phyloP scores from a whole-genome alignment of 108 stramenopile species.

The Cyclotella choctawhatcheeana region DNA sequence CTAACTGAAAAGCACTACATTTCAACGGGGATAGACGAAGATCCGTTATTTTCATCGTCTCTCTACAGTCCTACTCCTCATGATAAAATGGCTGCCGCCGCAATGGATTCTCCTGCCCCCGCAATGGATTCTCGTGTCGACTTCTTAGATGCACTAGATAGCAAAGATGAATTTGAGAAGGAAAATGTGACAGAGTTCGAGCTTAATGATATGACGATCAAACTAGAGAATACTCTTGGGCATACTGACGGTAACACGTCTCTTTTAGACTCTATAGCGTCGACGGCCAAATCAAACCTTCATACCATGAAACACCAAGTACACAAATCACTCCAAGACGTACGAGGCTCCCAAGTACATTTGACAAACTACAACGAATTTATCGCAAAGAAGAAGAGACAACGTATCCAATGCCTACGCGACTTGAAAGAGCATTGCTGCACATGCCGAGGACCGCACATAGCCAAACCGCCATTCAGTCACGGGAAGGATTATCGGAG shows the following conservation, averaged over 20 bases:
- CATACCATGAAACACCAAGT: slow-evolving; percentile 35
- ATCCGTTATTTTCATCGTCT: slow-evolving; percentile 18
- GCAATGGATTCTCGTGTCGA: too few species aligned
- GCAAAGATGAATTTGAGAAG: neutral
- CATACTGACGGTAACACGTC: neutral
- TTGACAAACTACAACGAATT: slow-evolving; percentile 35
- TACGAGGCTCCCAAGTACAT: slow-evolving; percentile 24
- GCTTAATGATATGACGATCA: neutral
- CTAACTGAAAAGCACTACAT: slow-evolving; percentile 14
- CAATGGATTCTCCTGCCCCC: too few species aligned
- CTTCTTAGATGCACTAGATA: neutral
- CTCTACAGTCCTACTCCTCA: neutral
- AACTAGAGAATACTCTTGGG: neutral
- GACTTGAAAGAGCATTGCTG: slow-evolving; percentile 48
- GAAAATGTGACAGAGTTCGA: neutral
- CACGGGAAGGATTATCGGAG: slow-evolving; percentile 43
- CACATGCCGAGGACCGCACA: slow-evolving; percentile 45
- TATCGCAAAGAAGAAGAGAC: slow-evolving; percentile 40
- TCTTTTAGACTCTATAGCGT: slow-evolving; percentile 30
- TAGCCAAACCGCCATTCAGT: slow-evolving; percentile 47
- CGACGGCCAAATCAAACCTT: slow-evolving; percentile 28
- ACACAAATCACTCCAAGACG: slow-evolving; percentile 24
- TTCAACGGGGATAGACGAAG: slow-evolving; percentile 16
- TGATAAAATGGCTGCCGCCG: neutral
- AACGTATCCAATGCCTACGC: slow-evolving; percentile 37